phyloP scores from a whole-genome alignment of 2,329 filamentous ascomycete genomes.

The Byssothecium circinans region DNA sequence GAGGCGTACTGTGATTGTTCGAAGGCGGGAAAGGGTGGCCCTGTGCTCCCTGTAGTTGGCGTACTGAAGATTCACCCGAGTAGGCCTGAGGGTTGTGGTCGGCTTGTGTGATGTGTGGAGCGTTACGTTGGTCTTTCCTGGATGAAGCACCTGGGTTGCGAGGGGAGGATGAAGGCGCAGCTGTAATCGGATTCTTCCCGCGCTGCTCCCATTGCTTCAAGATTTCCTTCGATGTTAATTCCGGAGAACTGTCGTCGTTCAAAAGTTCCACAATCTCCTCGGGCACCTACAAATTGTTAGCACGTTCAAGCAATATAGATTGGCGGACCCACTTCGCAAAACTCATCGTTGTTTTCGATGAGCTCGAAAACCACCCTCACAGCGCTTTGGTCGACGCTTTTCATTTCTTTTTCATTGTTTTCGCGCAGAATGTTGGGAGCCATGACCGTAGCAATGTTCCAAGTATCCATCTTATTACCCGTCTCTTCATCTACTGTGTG shows the following conservation, averaged over 20 bases:
- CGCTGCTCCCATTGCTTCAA: conserved; percentile 90
- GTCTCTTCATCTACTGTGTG: conserved; percentile 96
- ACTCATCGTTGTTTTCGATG: conserved; percentile 91
- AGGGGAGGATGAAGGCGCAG: conserved; percentile 51
- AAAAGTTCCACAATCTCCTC: conserved; percentile 87
- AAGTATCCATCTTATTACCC: conserved; percentile 98
- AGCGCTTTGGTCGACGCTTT: conserved; percentile 86
- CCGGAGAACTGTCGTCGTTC: conserved; percentile 78
- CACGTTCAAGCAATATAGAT: not conserved
- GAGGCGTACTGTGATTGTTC: conserved; percentile 31
- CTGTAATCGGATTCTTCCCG: conserved; percentile 62
- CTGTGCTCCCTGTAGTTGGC: conserved; percentile 61
- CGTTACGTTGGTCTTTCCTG: conserved; percentile 53
- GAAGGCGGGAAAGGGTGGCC: conserved; percentile 16
- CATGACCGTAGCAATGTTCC: conserved; percentile 96
- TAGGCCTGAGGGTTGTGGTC: conserved; percentile 85
- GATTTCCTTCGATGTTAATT: conserved; percentile 96
- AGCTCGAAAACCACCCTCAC: conserved; percentile 91
- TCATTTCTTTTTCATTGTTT: conserved; percentile 51
- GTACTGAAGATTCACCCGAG: conserved; percentile 81
- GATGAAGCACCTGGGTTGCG: conserved; percentile 52
- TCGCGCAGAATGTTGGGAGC: conserved; percentile 91
- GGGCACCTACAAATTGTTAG: conserved; percentile 68
- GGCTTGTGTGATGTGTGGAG: conserved; percentile 67
- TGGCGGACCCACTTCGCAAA: conserved; percentile 79